A percentile compares a stretch with the other conserved stretches of the same genome.
Evolutionary conservation across 768 basidiomycete species (phyloP).

Genomic region (Tricholoma bakamatsutake): DNA sequence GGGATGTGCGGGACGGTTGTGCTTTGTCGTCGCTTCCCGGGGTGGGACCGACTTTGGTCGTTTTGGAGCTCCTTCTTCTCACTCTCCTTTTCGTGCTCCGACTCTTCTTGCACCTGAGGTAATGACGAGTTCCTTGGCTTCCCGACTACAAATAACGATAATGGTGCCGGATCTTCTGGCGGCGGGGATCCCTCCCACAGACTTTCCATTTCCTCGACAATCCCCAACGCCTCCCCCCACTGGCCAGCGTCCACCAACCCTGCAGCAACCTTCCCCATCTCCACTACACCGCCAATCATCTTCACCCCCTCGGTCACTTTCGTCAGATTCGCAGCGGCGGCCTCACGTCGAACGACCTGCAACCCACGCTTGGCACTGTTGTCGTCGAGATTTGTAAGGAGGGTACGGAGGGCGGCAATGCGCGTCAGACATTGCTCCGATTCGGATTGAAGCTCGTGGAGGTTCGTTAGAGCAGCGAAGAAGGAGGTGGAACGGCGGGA

Average conservation of each 20-base stretch:
- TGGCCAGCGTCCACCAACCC: constrained; percentile 78
- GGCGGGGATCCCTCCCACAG: constrained; percentile 39
- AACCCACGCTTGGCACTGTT: constrained; percentile 77
- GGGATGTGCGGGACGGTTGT: constrained; percentile 36
- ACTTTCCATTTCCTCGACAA: constrained; percentile 62
- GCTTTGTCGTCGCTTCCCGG: constrained; percentile 12
- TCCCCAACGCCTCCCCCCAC: constrained; percentile 78
- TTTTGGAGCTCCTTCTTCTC: constrained; percentile 6
- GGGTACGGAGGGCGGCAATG: constrained; percentile 63
- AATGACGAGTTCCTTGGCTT: not conserved
- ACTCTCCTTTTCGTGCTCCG: not conserved
- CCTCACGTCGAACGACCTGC: constrained; percentile 61
- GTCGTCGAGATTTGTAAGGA: constrained; percentile 72
- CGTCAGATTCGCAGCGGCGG: constrained; percentile 53
- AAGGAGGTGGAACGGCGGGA: constrained; percentile 87
- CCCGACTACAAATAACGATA: not conserved
- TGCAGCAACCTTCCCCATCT: constrained; percentile 68
- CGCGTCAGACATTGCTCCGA: constrained; percentile 77
- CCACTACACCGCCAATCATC: constrained; percentile 64
- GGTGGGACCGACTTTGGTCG: constrained; percentile 10
- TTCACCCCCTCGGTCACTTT: constrained; percentile 56
- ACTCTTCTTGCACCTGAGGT: not conserved
- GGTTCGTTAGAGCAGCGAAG: constrained; percentile 92
- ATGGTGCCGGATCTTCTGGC: not conserved
- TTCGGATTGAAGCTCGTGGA: constrained; percentile 88